Conservation (phyloP, 2,329 filamentous ascomycete genomes). For the Venturia aucupariae region DNA sequence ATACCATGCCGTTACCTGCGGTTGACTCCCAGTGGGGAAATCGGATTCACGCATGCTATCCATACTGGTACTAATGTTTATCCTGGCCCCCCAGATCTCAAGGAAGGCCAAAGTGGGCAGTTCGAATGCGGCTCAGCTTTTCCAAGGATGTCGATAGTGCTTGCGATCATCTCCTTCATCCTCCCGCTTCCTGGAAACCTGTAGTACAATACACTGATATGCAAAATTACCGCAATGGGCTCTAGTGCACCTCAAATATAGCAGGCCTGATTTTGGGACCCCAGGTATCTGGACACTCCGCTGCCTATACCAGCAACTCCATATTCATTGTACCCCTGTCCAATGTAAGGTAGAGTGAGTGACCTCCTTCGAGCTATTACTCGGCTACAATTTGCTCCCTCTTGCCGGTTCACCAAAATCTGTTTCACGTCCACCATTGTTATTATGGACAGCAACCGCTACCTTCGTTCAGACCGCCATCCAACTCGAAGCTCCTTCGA, state of each 20-base stretch:
- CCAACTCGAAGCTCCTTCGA: neutral
- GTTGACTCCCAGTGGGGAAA: neutral
- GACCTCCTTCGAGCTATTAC: neutral
- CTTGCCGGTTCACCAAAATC: neutral
- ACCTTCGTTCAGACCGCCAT: neutral
- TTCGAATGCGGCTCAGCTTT: neutral
- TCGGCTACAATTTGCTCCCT: too few species aligned
- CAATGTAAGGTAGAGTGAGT: neutral
- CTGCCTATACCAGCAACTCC: neutral
- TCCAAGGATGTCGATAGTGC: neutral
- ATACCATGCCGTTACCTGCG: neutral
- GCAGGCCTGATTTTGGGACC: neutral
- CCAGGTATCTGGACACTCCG: neutral
- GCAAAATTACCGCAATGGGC: neutral
- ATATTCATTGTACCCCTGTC: neutral
- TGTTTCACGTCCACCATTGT: neutral
- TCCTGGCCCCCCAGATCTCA: neutral
- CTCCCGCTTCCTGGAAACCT: neutral
- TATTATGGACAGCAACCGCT: slow-evolving; percentile 2
- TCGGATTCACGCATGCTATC: neutral
- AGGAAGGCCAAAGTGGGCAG: neutral
- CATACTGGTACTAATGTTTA: neutral
- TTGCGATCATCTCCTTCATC: neutral
- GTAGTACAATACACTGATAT: neutral
- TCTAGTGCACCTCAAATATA: neutral